Conservation (phyloP, 257 asterid species). For the Lycium barbarum region DNA sequence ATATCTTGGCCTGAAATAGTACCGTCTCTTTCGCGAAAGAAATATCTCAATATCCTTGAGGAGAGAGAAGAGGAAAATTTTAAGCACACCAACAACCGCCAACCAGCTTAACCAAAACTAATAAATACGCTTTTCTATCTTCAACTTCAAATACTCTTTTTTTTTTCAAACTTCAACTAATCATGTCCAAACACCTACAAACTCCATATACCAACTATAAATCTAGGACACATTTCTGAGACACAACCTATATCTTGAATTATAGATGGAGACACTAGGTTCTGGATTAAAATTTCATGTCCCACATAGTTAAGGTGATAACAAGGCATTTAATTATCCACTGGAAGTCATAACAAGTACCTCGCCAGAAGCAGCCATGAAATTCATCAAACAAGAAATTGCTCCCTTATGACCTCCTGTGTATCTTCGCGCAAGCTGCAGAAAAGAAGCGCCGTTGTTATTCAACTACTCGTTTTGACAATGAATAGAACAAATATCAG, state of each 20-base stretch:
- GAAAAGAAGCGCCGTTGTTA: background rate
- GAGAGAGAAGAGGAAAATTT: background rate
- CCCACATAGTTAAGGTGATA: background rate
- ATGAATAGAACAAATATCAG: conserved; percentile 16
- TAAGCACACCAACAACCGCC: conserved; percentile 2
- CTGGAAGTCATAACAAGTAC: conserved; percentile 46
- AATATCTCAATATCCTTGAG: background rate
- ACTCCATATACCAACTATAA: conserved; percentile 1
- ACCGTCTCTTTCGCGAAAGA: background rate
- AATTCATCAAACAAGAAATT: conserved; percentile 90
- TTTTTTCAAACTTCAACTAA: background rate
- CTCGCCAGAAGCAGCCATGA: conserved; percentile 94
- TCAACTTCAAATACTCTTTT: background rate
- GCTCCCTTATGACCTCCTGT: conserved; percentile 98
- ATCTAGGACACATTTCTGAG: background rate
- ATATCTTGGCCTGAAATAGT: background rate
- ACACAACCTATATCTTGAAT: background rate
- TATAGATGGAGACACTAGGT: conserved; percentile 6
- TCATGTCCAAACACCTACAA: background rate
- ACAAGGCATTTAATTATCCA: conserved; percentile 15
- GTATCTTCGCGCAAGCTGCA: conserved; percentile 93
- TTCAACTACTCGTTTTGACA: background rate
- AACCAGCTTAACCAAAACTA: background rate
- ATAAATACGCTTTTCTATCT: background rate
- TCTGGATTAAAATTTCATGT: background rate